Percentiles rank a stretch among this genome's conserved stretches.
Conservation (phyloP, 176 grass and related monocot genomes). For the Calamus simplicifolius region DNA sequence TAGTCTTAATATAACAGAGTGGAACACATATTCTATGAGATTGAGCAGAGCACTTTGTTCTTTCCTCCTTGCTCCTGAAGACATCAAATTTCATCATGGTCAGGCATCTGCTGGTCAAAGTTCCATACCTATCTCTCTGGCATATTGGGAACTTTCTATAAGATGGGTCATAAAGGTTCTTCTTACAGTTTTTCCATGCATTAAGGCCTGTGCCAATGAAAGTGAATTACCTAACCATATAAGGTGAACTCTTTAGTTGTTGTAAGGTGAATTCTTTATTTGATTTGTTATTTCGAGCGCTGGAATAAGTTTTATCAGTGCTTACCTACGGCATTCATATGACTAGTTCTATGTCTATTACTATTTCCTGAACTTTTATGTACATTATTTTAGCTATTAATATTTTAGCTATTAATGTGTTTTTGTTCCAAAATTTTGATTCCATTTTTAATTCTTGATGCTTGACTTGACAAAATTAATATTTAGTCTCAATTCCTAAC, state of each 20-base stretch:
- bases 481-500: no score
- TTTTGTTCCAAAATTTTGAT: no score
- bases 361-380: no score
- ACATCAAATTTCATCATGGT: conserved; percentile 32
- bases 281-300: background rate
- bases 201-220: conserved; percentile 81
- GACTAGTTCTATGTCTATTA: no score
- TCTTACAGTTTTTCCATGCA: conserved; percentile 83
- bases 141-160: conserved; percentile 87
- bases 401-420: no score
- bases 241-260: conserved; percentile 34
- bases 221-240: conserved; percentile 70
- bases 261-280: conserved; percentile 37
- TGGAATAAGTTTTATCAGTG: no score
- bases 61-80: conserved; percentile 64
- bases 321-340: no score
- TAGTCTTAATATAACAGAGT: conserved; percentile 53
- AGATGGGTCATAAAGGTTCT: conserved; percentile 95
- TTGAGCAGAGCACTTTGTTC: conserved; percentile 72
- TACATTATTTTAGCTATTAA: no score
- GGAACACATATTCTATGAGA: conserved; percentile 66
- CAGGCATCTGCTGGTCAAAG: conserved; percentile 43
- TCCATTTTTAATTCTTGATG: no score
- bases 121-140: conserved; percentile 61
- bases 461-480: no score